Conservation (phyloP, 345 rosid species). For the Tarenaya hassleriana region DNA sequence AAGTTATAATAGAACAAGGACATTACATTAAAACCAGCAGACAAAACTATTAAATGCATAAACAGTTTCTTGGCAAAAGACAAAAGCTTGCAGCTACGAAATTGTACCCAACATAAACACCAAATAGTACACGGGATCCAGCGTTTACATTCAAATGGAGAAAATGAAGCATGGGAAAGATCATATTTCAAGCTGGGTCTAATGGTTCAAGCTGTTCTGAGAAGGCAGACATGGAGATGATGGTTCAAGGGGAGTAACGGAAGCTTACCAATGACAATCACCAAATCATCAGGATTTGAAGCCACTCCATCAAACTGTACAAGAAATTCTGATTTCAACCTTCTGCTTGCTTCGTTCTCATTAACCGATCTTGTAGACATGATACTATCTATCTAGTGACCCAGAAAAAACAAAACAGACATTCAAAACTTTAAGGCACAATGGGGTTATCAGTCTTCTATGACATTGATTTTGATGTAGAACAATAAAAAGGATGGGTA, state of each 20-base stretch:
- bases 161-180: too few species aligned
- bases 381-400: conserved; percentile 78
- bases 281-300: conserved; percentile 73
- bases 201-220: too few species aligned
- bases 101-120: too few species aligned
- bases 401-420: conserved; percentile 14
- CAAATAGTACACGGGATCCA: too few species aligned
- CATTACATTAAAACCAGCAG: not conserved
- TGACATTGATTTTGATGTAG: not conserved
- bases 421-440: conserved; percentile 16
- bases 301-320: conserved; percentile 94
- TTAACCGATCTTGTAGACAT: conserved; percentile 79
- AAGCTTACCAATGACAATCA: conserved; percentile 79
- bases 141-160: too few species aligned
- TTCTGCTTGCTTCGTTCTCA: conserved; percentile 92
- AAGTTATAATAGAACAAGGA: not conserved
- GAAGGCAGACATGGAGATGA: not conserved
- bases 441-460: not conserved
- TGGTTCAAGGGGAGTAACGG: not conserved
- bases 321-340: conserved; percentile 91
- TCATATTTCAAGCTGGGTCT: too few species aligned
- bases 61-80: too few species aligned
- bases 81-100: too few species aligned
- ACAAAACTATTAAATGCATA: not conserved
- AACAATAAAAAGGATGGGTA: conserved; percentile 5